These are phyloP conservation scores for Candida odintsovae DNA, from an alignment of 805 yeast genomes.

Conservation along the genomic window DNA sequence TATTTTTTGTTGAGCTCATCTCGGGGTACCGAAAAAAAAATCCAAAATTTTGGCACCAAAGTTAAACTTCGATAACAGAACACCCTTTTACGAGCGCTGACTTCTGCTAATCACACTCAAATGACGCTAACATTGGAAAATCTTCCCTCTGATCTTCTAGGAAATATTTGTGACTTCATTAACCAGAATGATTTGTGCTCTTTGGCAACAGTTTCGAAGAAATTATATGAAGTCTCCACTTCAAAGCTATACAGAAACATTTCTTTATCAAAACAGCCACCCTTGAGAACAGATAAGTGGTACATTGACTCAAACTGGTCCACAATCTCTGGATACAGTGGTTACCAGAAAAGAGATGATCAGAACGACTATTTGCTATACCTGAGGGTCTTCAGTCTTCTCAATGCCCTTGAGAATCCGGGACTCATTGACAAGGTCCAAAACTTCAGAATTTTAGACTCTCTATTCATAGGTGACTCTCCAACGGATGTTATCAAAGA, in stretches of 20 bases:
- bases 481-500: conserved; percentile 18
- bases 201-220: not conserved
- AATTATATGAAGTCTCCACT: conserved; percentile 25
- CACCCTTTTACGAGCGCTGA: not conserved
- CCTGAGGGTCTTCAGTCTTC: conserved; percentile 29
- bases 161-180: not conserved
- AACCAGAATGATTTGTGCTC: conserved; percentile 8
- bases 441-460: conserved; percentile 29
- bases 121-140: not conserved
- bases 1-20: not conserved
- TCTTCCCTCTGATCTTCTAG: not conserved
- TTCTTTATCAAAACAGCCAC: conserved; percentile 30
- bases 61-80: not conserved
- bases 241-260: conserved; percentile 33
- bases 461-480: conserved; percentile 23
- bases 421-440: conserved; percentile 35
- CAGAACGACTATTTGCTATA: conserved; percentile 32
- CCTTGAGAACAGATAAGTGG: conserved; percentile 23
- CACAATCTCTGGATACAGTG: conserved; percentile 31
- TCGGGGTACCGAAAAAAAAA: not conserved
- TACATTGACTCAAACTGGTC: conserved; percentile 32
- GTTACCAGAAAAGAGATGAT: conserved; percentile 28
- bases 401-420: not conserved
- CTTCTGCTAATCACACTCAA: not conserved
- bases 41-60: not conserved